Conservation (phyloP, 371 early-diverging fungal genomes). For the Mortierella sp. region DNA sequence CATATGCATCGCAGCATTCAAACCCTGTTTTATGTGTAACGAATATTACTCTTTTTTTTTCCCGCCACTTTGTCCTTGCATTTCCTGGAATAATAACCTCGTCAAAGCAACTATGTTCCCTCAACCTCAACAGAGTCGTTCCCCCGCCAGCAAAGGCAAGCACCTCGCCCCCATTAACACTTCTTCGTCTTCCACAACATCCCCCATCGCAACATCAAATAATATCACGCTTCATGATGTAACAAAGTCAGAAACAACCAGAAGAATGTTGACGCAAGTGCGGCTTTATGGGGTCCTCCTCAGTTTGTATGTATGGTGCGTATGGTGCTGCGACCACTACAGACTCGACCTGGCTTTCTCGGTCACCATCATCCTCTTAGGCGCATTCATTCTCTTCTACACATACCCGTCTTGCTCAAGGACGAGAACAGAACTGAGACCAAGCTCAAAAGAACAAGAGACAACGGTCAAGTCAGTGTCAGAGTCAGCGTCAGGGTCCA, state of each 20-base stretch:
- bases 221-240: too few relatives aligned
- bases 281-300: slow-evolving; percentile 17
- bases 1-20: too few relatives aligned
- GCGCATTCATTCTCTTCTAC: slow-evolving; percentile 12
- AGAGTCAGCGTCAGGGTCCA: too few relatives aligned
- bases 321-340: slow-evolving; percentile 44
- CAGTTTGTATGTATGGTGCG: slow-evolving; percentile 1
- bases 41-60: too few relatives aligned
- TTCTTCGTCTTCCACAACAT: neutral
- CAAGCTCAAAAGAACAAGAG: too few relatives aligned
- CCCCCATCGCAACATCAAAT: neutral
- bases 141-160: neutral
- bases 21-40: too few relatives aligned
- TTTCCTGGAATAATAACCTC: neutral
- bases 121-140: neutral
- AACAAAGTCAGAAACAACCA: too few relatives aligned
- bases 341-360: slow-evolving; percentile 4
- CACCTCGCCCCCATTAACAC: neutral
- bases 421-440: neutral
- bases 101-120: neutral
- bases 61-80: neutral
- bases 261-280: neutral
- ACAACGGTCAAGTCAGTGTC: too few relatives aligned
- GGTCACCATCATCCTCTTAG: neutral
- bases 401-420: slow-evolving; percentile 3